Conservation (phyloP, 192 early-diverging fungal species). For the Coemansia sp. region DNA sequence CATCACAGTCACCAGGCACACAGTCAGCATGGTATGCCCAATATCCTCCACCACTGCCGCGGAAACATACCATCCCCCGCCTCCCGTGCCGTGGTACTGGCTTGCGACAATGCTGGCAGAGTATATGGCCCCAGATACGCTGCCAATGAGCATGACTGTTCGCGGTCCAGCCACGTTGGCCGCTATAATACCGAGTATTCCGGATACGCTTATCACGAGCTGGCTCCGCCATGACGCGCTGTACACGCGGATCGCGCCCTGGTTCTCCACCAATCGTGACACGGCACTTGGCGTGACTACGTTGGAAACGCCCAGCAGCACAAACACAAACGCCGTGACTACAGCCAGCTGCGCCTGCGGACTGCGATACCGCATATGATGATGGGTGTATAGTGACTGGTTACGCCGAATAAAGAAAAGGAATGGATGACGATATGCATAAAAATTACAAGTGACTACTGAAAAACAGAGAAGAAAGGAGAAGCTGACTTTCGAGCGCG, state of each 20-base stretch:
- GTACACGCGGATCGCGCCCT: not conserved
- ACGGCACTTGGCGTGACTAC: conserved; percentile 8
- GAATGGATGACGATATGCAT: not conserved
- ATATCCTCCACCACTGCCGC: not conserved
- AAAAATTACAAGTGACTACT: not conserved
- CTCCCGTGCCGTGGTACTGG: not conserved
- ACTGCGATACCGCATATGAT: conserved; percentile 17
- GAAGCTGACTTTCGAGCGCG: too few species aligned
- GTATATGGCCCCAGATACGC: not conserved
- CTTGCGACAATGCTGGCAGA: not conserved
- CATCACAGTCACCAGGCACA: conserved; percentile 8
- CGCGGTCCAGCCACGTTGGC: conserved; percentile 13
- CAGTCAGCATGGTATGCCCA: conserved; percentile 6
- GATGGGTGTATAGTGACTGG: too few species aligned
- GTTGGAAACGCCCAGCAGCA: conserved; percentile 1
- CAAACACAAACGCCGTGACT: conserved; percentile 3
- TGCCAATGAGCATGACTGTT: conserved; percentile 2
- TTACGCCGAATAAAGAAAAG: not conserved
- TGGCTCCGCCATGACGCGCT: conserved; percentile 15
- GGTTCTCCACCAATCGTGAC: not conserved
- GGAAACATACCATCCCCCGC: conserved; percentile 1
- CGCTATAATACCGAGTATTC: conserved; percentile 4
- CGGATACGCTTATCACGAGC: not conserved
- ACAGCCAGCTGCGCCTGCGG: conserved; percentile 21
- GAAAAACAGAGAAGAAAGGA: not conserved